Conservation (phyloP, 2,329 filamentous ascomycete species). For the Neopestalotiopsis sp. region DNA sequence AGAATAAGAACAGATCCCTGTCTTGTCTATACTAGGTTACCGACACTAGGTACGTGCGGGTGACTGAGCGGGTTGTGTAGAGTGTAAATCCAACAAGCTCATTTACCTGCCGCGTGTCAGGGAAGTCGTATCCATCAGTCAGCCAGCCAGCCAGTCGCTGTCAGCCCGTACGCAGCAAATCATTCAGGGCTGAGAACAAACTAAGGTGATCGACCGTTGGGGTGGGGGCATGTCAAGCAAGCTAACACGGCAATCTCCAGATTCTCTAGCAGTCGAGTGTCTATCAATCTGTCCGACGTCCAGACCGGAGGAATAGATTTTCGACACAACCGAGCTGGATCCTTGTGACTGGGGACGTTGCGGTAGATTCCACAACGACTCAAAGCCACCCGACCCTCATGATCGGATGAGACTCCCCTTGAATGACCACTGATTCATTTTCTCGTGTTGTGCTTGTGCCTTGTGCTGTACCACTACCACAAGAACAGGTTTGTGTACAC, state of each 20-base stretch:
- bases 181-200: not conserved
- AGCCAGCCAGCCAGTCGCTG: not conserved
- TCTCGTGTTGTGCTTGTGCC: too few relatives aligned
- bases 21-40: too few relatives aligned
- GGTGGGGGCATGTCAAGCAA: not conserved
- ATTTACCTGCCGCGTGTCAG: not conserved
- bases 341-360: not conserved
- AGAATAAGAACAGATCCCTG: too few relatives aligned
- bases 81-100: not conserved
- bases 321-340: not conserved
- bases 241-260: not conserved
- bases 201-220: not conserved
- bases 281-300: slow-evolving; percentile 4
- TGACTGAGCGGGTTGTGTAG: not conserved
- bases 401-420: too few relatives aligned
- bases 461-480: too few relatives aligned
- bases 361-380: too few relatives aligned
- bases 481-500: too few relatives aligned
- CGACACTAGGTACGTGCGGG: too few relatives aligned
- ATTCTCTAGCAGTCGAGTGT: not conserved
- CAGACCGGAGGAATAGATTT: not conserved
- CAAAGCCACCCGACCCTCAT: too few relatives aligned
- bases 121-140: not conserved
- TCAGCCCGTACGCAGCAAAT: not conserved
- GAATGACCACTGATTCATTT: too few relatives aligned